Evolutionary conservation across 2,329 filamentous ascomycete genomes (phyloP).

Genomic region (Lizonia empirigonia): DNA sequence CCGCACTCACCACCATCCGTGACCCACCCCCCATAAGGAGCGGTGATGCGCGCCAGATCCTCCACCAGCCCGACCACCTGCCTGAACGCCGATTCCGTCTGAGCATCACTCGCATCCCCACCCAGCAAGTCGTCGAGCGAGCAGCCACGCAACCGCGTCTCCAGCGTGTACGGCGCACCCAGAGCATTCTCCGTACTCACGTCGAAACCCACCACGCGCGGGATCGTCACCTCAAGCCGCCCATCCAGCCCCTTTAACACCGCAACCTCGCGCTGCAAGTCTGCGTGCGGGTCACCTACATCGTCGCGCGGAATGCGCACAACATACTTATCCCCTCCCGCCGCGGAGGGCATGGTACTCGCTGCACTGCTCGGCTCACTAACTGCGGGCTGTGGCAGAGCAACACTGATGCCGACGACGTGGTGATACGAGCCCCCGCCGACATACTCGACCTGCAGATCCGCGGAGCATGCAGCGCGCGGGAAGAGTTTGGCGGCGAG

Average conservation of each 20-base stretch:
- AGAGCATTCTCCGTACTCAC: not conserved
- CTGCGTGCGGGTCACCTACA: too few relatives aligned
- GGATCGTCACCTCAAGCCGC: not conserved
- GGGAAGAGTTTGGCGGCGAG: not conserved
- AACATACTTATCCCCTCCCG: not conserved
- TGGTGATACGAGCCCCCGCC: not conserved
- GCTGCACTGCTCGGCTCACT: too few relatives aligned
- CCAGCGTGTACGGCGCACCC: not conserved
- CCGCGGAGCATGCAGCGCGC: not conserved
- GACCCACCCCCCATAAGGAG: not conserved
- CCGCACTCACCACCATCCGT: not conserved
- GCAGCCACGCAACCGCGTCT: not conserved
- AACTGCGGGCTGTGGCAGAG: not conserved
- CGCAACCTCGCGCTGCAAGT: not conserved
- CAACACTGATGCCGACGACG: not conserved
- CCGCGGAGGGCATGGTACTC: too few relatives aligned
- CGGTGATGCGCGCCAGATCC: not conserved
- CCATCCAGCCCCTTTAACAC: not conserved
- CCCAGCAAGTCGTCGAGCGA: not conserved
- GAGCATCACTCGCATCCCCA: not conserved
- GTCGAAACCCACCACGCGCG: not conserved
- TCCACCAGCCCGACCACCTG: not conserved
- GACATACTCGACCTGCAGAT: not conserved
- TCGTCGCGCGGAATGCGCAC: not conserved
- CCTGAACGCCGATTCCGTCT: not conserved